Percentiles rank a stretch among this genome's conserved stretches.
These are phyloP conservation scores for Blastobotrys persicus DNA, from an alignment of 1,139 yeast genomes.

Conservation along the genomic window DNA sequence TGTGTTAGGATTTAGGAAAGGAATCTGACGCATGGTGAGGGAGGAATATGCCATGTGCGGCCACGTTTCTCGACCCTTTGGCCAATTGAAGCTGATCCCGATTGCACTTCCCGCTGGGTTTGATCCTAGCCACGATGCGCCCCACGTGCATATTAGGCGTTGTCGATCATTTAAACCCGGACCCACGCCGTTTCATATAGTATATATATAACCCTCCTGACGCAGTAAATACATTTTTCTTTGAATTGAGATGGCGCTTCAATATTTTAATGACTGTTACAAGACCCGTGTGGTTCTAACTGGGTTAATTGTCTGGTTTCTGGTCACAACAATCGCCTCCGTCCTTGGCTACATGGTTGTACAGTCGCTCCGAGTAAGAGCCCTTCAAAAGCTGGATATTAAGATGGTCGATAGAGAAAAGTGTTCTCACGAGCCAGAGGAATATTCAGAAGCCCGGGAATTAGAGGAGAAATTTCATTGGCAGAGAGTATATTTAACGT, in stretches of 20 bases:
- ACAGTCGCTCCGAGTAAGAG: neutral
- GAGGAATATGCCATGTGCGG: neutral
- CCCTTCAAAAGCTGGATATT: neutral
- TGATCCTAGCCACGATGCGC: conserved; percentile 1
- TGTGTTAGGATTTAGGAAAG: no score
- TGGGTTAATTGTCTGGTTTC: conserved; percentile 5
- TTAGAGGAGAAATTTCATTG: conserved; percentile 8
- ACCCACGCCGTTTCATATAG: neutral
- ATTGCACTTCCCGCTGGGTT: neutral
- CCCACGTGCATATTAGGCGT: neutral
- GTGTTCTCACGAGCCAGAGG: neutral
- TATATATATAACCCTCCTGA: no score
- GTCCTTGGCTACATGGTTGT: neutral
- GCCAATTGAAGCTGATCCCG: neutral
- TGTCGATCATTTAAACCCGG: neutral
- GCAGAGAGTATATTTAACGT: conserved; percentile 6
- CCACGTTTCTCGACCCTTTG: neutral
- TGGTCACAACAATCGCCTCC: neutral
- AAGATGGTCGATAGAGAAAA: neutral
- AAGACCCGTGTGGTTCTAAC: conserved; percentile 3
- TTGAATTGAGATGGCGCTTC: neutral
- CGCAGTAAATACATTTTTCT: no score
- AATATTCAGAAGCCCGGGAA: neutral
- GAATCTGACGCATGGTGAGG: neutral
- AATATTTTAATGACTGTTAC: conserved; percentile 4